Percentiles rank a stretch among this genome's conserved stretches.
Conservation (phyloP, 208 protist species). For the Phytomonas sp. region DNA sequence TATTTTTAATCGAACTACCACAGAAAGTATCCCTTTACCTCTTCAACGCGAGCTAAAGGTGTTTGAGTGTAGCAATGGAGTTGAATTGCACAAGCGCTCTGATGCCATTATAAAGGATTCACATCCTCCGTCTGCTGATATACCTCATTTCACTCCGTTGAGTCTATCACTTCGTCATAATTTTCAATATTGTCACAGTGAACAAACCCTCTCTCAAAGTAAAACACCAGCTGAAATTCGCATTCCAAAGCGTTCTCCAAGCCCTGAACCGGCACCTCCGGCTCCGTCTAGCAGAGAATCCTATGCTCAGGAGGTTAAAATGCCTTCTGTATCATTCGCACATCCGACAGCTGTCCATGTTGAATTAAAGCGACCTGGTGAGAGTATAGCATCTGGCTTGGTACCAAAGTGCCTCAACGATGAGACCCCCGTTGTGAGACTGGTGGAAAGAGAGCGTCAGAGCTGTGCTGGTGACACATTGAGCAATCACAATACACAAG, state of each 20-base stretch:
- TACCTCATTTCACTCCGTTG: not conserved
- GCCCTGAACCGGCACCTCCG: not conserved
- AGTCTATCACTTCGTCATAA: not conserved
- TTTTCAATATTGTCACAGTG: not conserved
- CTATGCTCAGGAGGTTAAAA: not conserved
- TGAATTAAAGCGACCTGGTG: not conserved
- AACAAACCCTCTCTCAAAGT: not conserved
- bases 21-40: not conserved
- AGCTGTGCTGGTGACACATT: not conserved
- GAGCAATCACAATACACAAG: not conserved
- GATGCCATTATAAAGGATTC: not conserved
- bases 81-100: not conserved
- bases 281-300: not conserved
- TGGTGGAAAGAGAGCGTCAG: not conserved
- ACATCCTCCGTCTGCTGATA: not conserved
- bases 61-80: not conserved
- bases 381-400: not conserved
- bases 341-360: not conserved
- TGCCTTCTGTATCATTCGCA: not conserved
- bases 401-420: not conserved
- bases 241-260: not conserved
- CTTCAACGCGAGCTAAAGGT: not conserved
- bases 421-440: not conserved
- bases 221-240: not conserved
- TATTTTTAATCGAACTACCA: not conserved